Evolutionary conservation across 163 green algal genomes (phyloP).

Genomic region (Smithsoniella earleae): DNA sequence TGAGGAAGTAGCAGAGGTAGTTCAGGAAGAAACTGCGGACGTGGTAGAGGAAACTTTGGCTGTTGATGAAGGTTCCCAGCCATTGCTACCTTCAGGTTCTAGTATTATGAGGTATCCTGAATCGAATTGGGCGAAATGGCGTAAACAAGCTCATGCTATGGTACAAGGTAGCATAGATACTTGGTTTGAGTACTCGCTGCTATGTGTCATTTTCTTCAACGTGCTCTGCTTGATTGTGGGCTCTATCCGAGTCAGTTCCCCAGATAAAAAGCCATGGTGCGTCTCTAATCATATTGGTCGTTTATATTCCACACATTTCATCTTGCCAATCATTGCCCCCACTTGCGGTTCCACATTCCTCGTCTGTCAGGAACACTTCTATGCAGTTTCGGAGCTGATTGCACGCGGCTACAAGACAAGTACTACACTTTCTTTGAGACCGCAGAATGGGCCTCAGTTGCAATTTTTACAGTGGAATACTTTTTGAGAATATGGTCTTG

Average conservation of each 20-base stretch:
- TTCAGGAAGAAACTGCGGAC: too few species aligned
- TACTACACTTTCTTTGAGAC: constrained; percentile 24
- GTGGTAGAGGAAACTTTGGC: too few species aligned
- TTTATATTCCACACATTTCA: too few species aligned
- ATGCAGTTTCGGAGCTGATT: constrained; percentile 15
- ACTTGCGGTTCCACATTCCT: too few species aligned
- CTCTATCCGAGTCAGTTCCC: background rate
- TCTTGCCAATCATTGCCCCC: too few species aligned
- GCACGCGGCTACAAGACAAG: background rate
- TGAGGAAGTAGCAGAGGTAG: too few species aligned
- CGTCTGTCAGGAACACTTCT: too few species aligned
- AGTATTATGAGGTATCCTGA: too few species aligned
- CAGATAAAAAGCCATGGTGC: too few species aligned
- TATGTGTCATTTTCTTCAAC: constrained; percentile 13
- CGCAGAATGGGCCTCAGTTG: constrained; percentile 21
- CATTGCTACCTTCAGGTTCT: too few species aligned
- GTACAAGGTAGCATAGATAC: constrained; percentile 26
- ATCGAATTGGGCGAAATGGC: background rate
- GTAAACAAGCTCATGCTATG: background rate
- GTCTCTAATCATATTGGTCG: too few species aligned
- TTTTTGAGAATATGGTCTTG: constrained; percentile 26
- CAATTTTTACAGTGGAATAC: constrained; percentile 29
- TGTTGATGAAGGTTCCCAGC: too few species aligned
- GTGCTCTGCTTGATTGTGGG: background rate
- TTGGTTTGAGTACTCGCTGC: constrained; percentile 27